phyloP scores from a whole-genome alignment of 495 filamentous ascomycete species.

The Penicillium waksmanii region DNA sequence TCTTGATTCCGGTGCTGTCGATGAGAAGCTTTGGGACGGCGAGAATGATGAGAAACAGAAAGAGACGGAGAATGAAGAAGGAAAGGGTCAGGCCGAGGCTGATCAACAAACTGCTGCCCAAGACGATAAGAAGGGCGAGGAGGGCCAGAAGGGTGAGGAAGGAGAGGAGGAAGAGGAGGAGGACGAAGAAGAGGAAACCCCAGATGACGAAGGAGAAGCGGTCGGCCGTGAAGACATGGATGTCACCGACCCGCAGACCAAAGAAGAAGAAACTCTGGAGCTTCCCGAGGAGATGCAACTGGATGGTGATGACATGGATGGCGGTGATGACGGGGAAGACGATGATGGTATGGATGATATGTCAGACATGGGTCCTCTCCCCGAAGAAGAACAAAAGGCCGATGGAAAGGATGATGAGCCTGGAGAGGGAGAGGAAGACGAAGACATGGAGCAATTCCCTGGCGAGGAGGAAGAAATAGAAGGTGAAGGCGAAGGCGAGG shows the following conservation, averaged over 20 bases:
- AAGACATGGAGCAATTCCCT: slow-evolving; percentile 23
- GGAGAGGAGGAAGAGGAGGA: slow-evolving; percentile 54
- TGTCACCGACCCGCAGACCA: slow-evolving; percentile 69
- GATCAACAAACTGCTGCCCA: slow-evolving; percentile 67
- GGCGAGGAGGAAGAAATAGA: slow-evolving; percentile 45
- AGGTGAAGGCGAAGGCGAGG: slow-evolving; percentile 36
- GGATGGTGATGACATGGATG: slow-evolving; percentile 65
- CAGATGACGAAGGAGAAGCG: slow-evolving; percentile 64
- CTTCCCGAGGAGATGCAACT: slow-evolving; percentile 72
- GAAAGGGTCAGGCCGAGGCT: slow-evolving; percentile 63
- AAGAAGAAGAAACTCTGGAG: slow-evolving; percentile 70
- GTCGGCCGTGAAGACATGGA: slow-evolving; percentile 63
- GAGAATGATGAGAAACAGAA: slow-evolving; percentile 76
- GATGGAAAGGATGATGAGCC: slow-evolving; percentile 40
- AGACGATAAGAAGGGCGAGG: slow-evolving; percentile 56
- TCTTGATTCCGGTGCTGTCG: slow-evolving; percentile 82
- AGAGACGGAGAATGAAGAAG: slow-evolving; percentile 76
- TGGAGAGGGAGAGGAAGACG: slow-evolving; percentile 44
- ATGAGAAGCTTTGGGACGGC: slow-evolving; percentile 98
- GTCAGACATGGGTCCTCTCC: slow-evolving; percentile 65
- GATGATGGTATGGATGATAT: slow-evolving; percentile 76
- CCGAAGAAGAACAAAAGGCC: slow-evolving; percentile 44
- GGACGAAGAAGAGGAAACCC: slow-evolving; percentile 59
- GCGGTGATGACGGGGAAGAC: slow-evolving; percentile 64
- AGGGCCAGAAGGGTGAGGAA: slow-evolving; percentile 45